Percentiles rank a stretch among this genome's conserved stretches.
Evolutionary conservation across 495 filamentous ascomycete genomes (phyloP).

Genomic region (Trypethelium eluteriae): DNA sequence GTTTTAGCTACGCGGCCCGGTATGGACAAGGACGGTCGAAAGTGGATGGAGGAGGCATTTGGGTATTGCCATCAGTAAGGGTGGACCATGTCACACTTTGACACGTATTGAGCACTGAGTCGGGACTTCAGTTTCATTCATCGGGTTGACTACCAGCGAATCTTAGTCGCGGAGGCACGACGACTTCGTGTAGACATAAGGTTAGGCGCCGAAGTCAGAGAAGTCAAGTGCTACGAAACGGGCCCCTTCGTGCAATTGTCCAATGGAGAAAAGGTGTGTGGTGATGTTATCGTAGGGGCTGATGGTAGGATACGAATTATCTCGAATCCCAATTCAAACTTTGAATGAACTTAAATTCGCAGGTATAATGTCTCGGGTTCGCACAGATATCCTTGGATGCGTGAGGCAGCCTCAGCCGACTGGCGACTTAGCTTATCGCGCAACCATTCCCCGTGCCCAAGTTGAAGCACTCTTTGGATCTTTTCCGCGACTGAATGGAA

Average conservation of each 20-base stretch:
- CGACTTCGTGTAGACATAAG: neutral
- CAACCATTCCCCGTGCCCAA: slow-evolving; percentile 18
- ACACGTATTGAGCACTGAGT: neutral
- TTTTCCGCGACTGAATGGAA: neutral
- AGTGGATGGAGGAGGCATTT: neutral
- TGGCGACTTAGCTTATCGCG: slow-evolving; percentile 14
- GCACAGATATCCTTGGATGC: slow-evolving; percentile 12
- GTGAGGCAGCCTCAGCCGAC: slow-evolving; percentile 23
- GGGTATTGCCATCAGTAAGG: neutral
- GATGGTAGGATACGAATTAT: slow-evolving; percentile 41
- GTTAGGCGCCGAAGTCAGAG: slow-evolving; percentile 13
- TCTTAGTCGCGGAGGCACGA: neutral
- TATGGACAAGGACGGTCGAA: neutral
- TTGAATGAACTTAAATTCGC: slow-evolving; percentile 7
- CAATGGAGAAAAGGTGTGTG: slow-evolving; percentile 27
- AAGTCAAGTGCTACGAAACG: slow-evolving; percentile 41
- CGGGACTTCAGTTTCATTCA: neutral
- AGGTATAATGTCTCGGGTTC: slow-evolving; percentile 11
- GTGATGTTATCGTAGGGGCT: slow-evolving; percentile 38
- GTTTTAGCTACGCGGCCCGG: neutral
- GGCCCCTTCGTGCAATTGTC: slow-evolving; percentile 30
- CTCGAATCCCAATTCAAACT: neutral
- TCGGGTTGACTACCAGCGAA: neutral
- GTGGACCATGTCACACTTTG: neutral
- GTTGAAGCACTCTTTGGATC: neutral